Conservation (phyloP, 1,284 basidiomycete species). For the Phellopilus nigrolimitatus region DNA sequence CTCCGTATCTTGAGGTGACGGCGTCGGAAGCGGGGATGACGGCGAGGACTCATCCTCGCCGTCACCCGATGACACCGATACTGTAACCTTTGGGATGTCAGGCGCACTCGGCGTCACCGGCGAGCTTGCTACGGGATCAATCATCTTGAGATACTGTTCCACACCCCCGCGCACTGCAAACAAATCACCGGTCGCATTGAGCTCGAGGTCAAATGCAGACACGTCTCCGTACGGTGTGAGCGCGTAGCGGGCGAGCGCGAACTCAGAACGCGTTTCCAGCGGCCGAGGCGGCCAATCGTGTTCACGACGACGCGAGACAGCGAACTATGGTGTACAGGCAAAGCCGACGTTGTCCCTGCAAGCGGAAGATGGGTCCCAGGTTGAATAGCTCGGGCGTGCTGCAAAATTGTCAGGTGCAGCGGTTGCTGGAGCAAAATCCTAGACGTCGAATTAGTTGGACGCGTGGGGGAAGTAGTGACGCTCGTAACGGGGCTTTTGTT, state of each 20-base stretch:
- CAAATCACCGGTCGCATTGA: constrained; percentile 51
- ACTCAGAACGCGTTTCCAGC: constrained; percentile 77
- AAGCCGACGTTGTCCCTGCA: constrained; percentile 37
- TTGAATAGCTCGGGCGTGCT: constrained; percentile 31
- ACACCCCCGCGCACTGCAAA: constrained; percentile 57
- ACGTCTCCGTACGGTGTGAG: constrained; percentile 47
- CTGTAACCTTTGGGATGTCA: constrained; percentile 10
- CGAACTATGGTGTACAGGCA: constrained; percentile 57
- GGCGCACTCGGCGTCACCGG: background rate
- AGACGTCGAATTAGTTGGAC: constrained; percentile 28
- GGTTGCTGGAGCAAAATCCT: constrained; percentile 33
- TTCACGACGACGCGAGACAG: constrained; percentile 75
- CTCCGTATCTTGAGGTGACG: constrained; percentile 14
- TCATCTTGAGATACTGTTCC: constrained; percentile 61
- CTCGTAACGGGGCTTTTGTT: constrained; percentile 9
- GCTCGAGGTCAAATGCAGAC: constrained; percentile 66
- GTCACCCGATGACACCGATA: constrained; percentile 9
- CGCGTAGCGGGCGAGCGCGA: constrained; percentile 40
- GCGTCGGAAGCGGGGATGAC: constrained; percentile 8
- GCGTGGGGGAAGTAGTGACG: constrained; percentile 23
- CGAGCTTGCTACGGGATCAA: constrained; percentile 34
- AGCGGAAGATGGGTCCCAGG: constrained; percentile 31
- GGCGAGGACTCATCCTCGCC: constrained; percentile 7
- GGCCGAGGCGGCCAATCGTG: constrained; percentile 73
- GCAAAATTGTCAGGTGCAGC: constrained; percentile 37